Evolutionary conservation across 768 basidiomycete species (phyloP), one percentile per base, ranked within the genome.

Genomic region (Piloderma croceum): DNA sequence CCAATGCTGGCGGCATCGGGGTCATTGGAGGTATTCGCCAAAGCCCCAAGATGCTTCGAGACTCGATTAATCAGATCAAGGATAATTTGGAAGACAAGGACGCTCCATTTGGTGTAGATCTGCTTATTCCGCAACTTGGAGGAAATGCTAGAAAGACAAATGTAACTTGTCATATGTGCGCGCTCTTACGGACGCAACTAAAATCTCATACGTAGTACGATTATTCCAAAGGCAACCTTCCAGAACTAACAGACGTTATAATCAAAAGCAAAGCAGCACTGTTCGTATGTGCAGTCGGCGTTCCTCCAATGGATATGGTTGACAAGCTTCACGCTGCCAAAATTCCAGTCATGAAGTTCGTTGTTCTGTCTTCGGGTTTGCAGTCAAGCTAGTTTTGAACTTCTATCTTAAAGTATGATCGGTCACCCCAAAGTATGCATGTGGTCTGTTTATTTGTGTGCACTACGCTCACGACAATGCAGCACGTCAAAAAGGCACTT

Each of bases 1-100:
- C 88, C n/a, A 92, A 92, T 53, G 77, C 90, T 17, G 90, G 83
- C 71, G 87, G 86, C 5, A 80, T 86, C 49, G 91, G 91, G 17
- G 88, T 91, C 52, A 90, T 93, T 48, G 91, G 90, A 3, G 91
- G 90, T 24, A 60, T 86, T 33, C 73, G 76, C 25, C 83, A 83
- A 53, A 83, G 70, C 38, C 86, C 84, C 17, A 80, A 77, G 50
- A 73, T 85, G 51, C 76, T 90, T 18, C 71, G 76, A 47, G 67
- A 71, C 20, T 72, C 70, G 13, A 85, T 87, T 35, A 69, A 80
- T 18, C 83, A 89, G 51, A 61, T 92, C 51, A 90, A 89, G 64
- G 70, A 68, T 25, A 63, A 79, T 53, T 69, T 94, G 11, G 79
- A 84, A 50, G 76, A 90, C 65, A 76, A 80, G 65, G 72, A 74